Conservation (phyloP, 768 basidiomycete genomes). For the Suillus placidus region DNA sequence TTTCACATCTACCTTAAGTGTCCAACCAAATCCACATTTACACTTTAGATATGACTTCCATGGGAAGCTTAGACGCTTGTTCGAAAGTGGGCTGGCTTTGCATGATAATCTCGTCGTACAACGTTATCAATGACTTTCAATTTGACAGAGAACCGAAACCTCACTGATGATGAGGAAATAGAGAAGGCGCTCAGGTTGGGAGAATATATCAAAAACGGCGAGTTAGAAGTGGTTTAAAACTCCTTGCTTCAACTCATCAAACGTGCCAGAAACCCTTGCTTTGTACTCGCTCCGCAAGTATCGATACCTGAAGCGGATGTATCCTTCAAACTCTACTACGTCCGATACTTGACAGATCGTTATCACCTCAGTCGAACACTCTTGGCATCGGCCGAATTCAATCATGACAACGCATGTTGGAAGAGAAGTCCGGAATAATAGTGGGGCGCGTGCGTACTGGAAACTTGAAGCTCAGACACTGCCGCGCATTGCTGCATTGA, state of each 20-base stretch:
- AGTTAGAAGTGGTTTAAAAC: constrained; percentile 19
- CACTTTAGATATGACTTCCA: constrained; percentile 73
- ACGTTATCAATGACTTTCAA: background rate
- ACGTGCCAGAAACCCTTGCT: constrained; percentile 69
- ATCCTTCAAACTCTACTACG: constrained; percentile 40
- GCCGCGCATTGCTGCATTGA: background rate
- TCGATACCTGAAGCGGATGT: constrained; percentile 75
- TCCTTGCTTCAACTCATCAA: background rate
- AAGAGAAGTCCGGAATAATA: background rate
- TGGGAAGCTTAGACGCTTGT: constrained; percentile 67
- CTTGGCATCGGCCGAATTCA: background rate
- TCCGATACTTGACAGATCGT: constrained; percentile 11
- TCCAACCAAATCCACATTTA: constrained; percentile 14
- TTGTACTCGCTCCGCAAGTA: constrained; percentile 84
- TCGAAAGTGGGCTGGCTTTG: constrained; percentile 59
- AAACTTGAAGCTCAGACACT: background rate
- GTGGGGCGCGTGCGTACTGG: background rate
- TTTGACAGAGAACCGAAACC: constrained; percentile 60
- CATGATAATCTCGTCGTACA: background rate
- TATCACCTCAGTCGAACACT: background rate
- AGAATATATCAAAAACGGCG: constrained; percentile 87
- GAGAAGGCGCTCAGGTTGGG: constrained; percentile 74
- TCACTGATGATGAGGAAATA: constrained; percentile 71
- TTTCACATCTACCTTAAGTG: background rate
- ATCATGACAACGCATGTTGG: no score